Percentiles rank a stretch among this genome's conserved stretches.
These are phyloP conservation scores for Eucommia ulmoides DNA, from an alignment of 257 asterid species.

Conservation along the genomic window DNA sequence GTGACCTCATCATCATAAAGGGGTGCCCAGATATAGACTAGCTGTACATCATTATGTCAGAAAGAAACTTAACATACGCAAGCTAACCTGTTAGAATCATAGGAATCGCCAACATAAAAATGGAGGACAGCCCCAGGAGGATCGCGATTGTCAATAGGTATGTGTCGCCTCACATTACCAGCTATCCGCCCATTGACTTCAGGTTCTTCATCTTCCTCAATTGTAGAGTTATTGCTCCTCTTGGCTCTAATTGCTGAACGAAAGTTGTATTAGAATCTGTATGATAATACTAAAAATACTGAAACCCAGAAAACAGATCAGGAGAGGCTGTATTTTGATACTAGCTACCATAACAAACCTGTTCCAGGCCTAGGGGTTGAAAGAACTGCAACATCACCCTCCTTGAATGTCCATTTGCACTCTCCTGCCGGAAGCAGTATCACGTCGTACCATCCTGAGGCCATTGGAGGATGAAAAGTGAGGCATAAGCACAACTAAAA, in stretches of 20 bases:
- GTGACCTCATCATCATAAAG: too few relatives aligned
- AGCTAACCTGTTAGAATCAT: slow-evolving; percentile 69
- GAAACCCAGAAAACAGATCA: too few relatives aligned
- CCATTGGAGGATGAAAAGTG: slow-evolving; percentile 2
- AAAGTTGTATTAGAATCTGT: background rate
- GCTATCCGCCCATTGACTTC: slow-evolving; percentile 83
- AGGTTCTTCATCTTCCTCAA: slow-evolving; percentile 61
- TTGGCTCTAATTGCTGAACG: slow-evolving; percentile 43
- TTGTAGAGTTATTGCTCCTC: slow-evolving; percentile 40
- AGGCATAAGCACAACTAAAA: too few relatives aligned
- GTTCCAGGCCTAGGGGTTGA: slow-evolving; percentile 89
- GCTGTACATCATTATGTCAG: too few relatives aligned
- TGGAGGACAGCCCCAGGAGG: slow-evolving; percentile 85
- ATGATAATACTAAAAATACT: too few relatives aligned
- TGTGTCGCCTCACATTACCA: slow-evolving; percentile 91
- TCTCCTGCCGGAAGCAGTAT: slow-evolving; percentile 60
- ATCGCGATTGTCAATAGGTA: slow-evolving; percentile 86
- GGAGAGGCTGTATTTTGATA: too few relatives aligned
- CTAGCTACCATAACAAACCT: slow-evolving; percentile 38
- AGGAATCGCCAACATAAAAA: slow-evolving; percentile 80
- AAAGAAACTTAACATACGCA: too few relatives aligned
- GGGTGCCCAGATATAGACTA: too few relatives aligned
- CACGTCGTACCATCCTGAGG: slow-evolving; percentile 93
- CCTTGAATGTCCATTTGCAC: slow-evolving; percentile 85
- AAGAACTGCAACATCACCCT: slow-evolving; percentile 98